Percentiles rank a stretch among this genome's conserved stretches.
Conservation (phyloP, 495 filamentous ascomycete genomes). For the Hypoxylon rickii region DNA sequence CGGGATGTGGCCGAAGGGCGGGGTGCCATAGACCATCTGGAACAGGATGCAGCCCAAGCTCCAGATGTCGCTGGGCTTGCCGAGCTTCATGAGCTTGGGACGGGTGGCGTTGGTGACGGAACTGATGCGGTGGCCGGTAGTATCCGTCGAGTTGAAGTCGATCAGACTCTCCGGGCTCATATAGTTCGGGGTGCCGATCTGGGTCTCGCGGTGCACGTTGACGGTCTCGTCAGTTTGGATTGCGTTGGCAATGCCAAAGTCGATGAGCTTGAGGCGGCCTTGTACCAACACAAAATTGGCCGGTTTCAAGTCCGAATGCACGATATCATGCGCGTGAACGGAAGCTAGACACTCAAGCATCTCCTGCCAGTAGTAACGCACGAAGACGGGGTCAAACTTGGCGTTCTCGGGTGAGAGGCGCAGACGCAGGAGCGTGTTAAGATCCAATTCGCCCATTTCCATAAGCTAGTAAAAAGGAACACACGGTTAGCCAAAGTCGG, state of each 20-base stretch:
- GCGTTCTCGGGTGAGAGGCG: conserved; percentile 74
- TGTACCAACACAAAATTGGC: conserved; percentile 91
- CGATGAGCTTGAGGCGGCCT: conserved; percentile 83
- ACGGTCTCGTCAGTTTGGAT: conserved; percentile 93
- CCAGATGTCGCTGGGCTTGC: conserved; percentile 96
- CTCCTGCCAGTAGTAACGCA: conserved; percentile 97
- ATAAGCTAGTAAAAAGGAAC: conserved; percentile 65
- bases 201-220: conserved; percentile 94
- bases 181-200: conserved; percentile 96
- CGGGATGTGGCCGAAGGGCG: conserved; percentile 89
- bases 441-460: conserved; percentile 96
- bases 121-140: conserved; percentile 45
- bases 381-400: conserved; percentile 82
- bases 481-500: conserved; percentile 9
- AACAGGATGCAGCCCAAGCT: conserved; percentile 94
- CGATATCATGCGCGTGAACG: conserved; percentile 86
- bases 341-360: conserved; percentile 95
- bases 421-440: conserved; percentile 78
- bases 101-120: conserved; percentile 43
- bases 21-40: conserved; percentile 93
- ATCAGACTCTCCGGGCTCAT: conserved; percentile 95
- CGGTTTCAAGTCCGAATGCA: conserved; percentile 95
- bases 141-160: conserved; percentile 74
- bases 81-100: conserved; percentile 88
- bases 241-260: conserved; percentile 97